Evolutionary conservation across 495 filamentous ascomycete species (phyloP).

Genomic region (Astrothelium subdiscretum): DNA sequence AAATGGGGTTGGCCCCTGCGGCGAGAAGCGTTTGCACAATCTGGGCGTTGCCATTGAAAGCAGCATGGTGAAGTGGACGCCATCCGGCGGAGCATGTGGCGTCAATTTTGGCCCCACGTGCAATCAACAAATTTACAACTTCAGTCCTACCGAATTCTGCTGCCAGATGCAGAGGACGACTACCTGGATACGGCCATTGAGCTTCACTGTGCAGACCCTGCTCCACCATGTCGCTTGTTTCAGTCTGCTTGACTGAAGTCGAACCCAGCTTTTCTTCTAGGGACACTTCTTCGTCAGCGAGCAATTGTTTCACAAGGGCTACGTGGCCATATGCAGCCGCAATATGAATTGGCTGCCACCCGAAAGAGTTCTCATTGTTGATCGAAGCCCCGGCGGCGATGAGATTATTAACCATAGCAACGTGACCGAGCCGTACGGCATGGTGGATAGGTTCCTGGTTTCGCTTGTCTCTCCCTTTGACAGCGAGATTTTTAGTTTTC

Average conservation of each 20-base stretch:
- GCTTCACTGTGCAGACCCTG: slow-evolving; percentile 23
- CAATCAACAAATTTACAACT: slow-evolving; percentile 17
- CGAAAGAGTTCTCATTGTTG: slow-evolving; percentile 14
- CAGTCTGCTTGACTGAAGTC: slow-evolving; percentile 14
- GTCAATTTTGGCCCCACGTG: slow-evolving; percentile 18
- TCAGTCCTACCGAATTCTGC: slow-evolving; percentile 19
- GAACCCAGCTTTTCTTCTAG: slow-evolving; percentile 20
- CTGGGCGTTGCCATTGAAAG: slow-evolving; percentile 10
- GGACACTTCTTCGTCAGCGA: slow-evolving; percentile 10
- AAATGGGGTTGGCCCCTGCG: slow-evolving; percentile 5
- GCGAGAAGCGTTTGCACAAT: slow-evolving; percentile 13
- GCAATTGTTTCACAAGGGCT: slow-evolving; percentile 13
- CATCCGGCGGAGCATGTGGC: slow-evolving; percentile 12
- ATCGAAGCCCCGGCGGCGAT: slow-evolving; percentile 16
- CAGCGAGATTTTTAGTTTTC: slow-evolving; percentile 10
- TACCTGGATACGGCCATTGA: slow-evolving; percentile 20
- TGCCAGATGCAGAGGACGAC: slow-evolving; percentile 20
- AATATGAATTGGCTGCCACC: slow-evolving; percentile 22
- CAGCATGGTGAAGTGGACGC: slow-evolving; percentile 19
- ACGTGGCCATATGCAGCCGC: slow-evolving; percentile 21
- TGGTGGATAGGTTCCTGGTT: slow-evolving; percentile 19
- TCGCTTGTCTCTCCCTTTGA: slow-evolving; percentile 14
- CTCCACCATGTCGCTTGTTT: slow-evolving; percentile 16
- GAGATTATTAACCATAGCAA: slow-evolving; percentile 11
- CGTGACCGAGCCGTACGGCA: slow-evolving; percentile 15